These are phyloP conservation scores for Blastocladiella emersonii DNA, from an alignment of 371 early-diverging fungal genomes.

Conservation along the genomic window DNA sequence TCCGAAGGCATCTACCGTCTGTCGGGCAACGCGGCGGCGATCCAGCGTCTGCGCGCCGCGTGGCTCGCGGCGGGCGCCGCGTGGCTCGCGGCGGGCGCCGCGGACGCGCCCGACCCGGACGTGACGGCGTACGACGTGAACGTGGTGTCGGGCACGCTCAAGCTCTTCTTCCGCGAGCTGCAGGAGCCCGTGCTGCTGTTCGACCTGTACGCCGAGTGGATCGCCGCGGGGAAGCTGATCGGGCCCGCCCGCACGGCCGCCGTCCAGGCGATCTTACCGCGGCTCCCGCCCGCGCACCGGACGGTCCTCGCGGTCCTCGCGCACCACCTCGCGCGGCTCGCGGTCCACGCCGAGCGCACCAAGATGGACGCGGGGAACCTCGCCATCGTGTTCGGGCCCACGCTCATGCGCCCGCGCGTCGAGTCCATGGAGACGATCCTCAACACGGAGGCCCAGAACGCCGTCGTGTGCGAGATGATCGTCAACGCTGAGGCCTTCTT, in stretches of 20 bases:
- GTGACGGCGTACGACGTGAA: conserved; percentile 47
- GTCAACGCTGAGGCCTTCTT: conserved; percentile 8
- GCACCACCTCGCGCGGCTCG: conserved; percentile 49
- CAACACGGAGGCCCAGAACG: conserved; percentile 35
- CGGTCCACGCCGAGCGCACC: conserved; percentile 46
- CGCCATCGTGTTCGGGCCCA: conserved; percentile 66
- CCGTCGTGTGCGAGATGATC: conserved; percentile 39
- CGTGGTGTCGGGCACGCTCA: conserved; percentile 55
- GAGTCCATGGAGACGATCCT: conserved; percentile 14
- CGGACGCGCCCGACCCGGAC: conserved; percentile 7
- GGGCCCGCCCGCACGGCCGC: conserved; percentile 10
- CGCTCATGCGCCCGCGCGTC: conserved; percentile 34
- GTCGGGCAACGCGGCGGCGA: conserved; percentile 56
- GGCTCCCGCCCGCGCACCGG: conserved; percentile 35
- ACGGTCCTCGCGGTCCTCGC: conserved; percentile 40
- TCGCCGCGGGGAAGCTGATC: background rate
- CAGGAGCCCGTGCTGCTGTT: conserved; percentile 59
- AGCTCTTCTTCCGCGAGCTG: conserved; percentile 70
- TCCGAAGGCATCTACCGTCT: conserved; percentile 59
- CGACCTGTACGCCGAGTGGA: conserved; percentile 54
- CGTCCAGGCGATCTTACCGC: conserved; percentile 35
- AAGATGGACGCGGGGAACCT: conserved; percentile 78
- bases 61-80: conserved; percentile 32
- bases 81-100: conserved; percentile 4
- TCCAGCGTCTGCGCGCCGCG: conserved; percentile 40